Evolutionary conservation across 352 stramenopile species (phyloP).

Genomic region (Phytopythium oedochilum): DNA sequence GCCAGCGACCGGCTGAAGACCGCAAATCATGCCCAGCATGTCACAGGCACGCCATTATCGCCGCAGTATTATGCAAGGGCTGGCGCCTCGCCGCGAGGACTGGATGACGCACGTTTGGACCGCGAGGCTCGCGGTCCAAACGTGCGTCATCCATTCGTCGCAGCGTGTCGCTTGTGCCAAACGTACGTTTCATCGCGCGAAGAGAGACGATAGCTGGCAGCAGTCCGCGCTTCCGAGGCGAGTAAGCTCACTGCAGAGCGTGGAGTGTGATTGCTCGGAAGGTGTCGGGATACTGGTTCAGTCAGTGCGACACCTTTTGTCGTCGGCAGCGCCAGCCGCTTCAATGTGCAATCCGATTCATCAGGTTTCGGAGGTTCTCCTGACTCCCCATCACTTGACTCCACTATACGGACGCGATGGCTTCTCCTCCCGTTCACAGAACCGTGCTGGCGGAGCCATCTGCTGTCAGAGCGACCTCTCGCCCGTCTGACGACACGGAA

Average conservation of each 20-base stretch:
- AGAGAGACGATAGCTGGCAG: too few species aligned
- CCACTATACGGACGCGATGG: neutral
- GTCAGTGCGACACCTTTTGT: neutral
- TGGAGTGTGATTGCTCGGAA: too few species aligned
- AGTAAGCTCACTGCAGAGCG: too few species aligned
- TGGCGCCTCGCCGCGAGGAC: neutral
- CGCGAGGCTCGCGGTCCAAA: too few species aligned
- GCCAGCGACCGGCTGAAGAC: neutral
- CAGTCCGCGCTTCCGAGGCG: too few species aligned
- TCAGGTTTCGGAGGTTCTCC: neutral
- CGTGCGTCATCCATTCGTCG: neutral
- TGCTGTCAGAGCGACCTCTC: neutral
- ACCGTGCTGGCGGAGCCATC: neutral
- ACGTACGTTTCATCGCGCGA: neutral
- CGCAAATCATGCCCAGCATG: neutral
- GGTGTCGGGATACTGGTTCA: neutral
- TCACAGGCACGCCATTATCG: too few species aligned
- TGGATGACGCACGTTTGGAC: too few species aligned
- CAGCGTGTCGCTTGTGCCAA: neutral
- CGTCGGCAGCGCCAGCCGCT: conserved; percentile 3
- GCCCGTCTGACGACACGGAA: neutral
- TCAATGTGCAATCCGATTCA: neutral
- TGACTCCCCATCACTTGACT: neutral
- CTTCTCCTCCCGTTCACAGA: neutral
- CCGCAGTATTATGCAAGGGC: neutral